Conservation (phyloP, 257 asterid genomes). For the Linderniella brevidens region DNA sequence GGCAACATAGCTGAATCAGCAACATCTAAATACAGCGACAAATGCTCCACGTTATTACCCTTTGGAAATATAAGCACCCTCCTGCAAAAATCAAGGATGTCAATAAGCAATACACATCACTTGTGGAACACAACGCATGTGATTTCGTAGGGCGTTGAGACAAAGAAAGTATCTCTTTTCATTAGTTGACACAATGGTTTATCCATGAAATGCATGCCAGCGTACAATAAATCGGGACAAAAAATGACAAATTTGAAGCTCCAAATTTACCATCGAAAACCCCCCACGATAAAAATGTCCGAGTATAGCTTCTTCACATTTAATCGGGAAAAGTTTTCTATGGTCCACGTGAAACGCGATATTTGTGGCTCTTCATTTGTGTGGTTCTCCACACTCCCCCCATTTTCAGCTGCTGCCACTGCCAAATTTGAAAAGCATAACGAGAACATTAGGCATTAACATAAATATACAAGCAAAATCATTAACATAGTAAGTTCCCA, state of each 20-base stretch:
- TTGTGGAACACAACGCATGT: slow-evolving; percentile 1
- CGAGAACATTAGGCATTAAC: slow-evolving; percentile 10
- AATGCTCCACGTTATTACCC: slow-evolving; percentile 77
- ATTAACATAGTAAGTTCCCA: slow-evolving; percentile 3
- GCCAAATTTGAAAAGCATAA: slow-evolving; percentile 12
- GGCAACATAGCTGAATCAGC: slow-evolving; percentile 73
- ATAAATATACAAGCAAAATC: slow-evolving; percentile 10
- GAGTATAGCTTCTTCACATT: slow-evolving; percentile 71
- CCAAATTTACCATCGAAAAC: slow-evolving; percentile 57
- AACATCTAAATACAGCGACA: slow-evolving; percentile 86
- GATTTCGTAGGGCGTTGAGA: slow-evolving; percentile 1
- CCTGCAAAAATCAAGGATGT: slow-evolving; percentile 38
- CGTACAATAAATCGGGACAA: slow-evolving; percentile 5
- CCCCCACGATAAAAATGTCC: slow-evolving; percentile 60
- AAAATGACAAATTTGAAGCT: slow-evolving; percentile 5
- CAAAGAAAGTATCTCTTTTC: not conserved
- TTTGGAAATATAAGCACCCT: slow-evolving; percentile 85
- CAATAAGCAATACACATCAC: slow-evolving; percentile 5
- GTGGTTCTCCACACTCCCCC: slow-evolving; percentile 60
- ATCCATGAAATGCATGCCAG: slow-evolving; percentile 5
- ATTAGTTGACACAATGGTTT: not conserved
- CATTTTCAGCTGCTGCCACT: slow-evolving; percentile 49
- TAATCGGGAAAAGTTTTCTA: slow-evolving; percentile 59
- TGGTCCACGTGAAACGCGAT: slow-evolving; percentile 68
- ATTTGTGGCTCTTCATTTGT: slow-evolving; percentile 82